phyloP scores from a whole-genome alignment of 2,329 filamentous ascomycete genomes.

The Ascochyta clinopodiicola region DNA sequence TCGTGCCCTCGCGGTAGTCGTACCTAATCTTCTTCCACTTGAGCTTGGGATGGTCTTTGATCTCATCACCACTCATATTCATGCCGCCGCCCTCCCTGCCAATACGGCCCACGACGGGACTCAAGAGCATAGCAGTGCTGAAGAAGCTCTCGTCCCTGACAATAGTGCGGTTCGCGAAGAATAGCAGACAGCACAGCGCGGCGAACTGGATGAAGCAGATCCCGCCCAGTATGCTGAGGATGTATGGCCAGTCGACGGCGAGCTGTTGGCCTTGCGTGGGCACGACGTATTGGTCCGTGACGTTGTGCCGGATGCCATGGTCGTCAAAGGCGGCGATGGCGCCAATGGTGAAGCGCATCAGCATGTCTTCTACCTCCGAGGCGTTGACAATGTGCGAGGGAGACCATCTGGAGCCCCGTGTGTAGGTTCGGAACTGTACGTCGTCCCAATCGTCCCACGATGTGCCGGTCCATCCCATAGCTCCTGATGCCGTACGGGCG shows the following conservation, averaged over 20 bases:
- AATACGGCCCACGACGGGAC: slow-evolving; percentile 32
- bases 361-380: slow-evolving; percentile 24
- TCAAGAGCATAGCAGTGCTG: slow-evolving; percentile 36
- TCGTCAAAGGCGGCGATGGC: slow-evolving; percentile 40
- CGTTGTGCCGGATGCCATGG: slow-evolving; percentile 29
- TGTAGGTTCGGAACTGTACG: slow-evolving; percentile 27
- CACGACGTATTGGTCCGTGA: slow-evolving; percentile 23
- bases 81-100: slow-evolving; percentile 28
- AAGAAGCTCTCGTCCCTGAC: slow-evolving; percentile 38
- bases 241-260: slow-evolving; percentile 35
- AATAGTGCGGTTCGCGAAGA: slow-evolving; percentile 37
- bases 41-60: slow-evolving; percentile 35
- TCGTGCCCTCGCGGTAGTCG: slow-evolving; percentile 33
- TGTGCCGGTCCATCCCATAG: slow-evolving; percentile 43
- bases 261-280: slow-evolving; percentile 34
- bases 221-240: slow-evolving; percentile 29
- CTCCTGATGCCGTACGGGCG: slow-evolving; percentile 38
- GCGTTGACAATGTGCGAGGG: slow-evolving; percentile 19
- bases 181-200: slow-evolving; percentile 29
- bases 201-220: slow-evolving; percentile 34
- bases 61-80: slow-evolving; percentile 38
- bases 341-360: slow-evolving; percentile 34
- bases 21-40: slow-evolving; percentile 36
- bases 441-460: slow-evolving; percentile 17
- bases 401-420: slow-evolving; percentile 31